Conservation (phyloP, 495 filamentous ascomycete genomes). For the Friedmanniomyces endolithicus region DNA sequence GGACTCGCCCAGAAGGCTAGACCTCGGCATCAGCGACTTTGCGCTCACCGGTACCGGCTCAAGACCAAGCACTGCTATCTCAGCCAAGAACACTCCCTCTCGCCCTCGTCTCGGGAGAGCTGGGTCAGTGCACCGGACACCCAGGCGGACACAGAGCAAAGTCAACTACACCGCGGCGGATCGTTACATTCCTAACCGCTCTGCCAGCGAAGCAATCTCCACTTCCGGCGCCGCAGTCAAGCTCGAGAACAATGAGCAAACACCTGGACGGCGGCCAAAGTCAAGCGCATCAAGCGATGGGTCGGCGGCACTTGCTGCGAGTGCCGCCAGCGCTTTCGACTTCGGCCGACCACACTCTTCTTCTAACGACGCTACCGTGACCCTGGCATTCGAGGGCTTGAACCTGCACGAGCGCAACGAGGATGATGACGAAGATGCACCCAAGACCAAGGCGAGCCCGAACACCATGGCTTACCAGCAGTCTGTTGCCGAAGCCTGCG, state of each 20-base stretch:
- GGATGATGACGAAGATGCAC: slow-evolving; percentile 31
- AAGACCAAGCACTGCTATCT: slow-evolving; percentile 35
- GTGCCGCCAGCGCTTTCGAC: slow-evolving; percentile 52
- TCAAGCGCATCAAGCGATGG: slow-evolving; percentile 49
- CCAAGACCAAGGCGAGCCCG: slow-evolving; percentile 57
- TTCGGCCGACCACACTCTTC: slow-evolving; percentile 38
- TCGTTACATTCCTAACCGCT: slow-evolving; percentile 89
- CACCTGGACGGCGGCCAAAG: slow-evolving; percentile 48
- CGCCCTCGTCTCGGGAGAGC: slow-evolving; percentile 48
- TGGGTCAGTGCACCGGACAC: slow-evolving; percentile 47
- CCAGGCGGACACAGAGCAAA: slow-evolving; percentile 57
- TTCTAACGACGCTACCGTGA: slow-evolving; percentile 59
- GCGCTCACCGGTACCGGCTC: slow-evolving; percentile 66
- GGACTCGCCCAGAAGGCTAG: slow-evolving; percentile 64
- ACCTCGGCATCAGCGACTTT: slow-evolving; percentile 88
- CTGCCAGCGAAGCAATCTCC: slow-evolving; percentile 74
- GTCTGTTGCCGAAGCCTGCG: slow-evolving; percentile 80
- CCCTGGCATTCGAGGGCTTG: slow-evolving; percentile 64
- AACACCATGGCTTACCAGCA: slow-evolving; percentile 86
- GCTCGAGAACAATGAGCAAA: slow-evolving; percentile 37
- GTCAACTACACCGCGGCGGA: slow-evolving; percentile 70
- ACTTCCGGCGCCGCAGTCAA: slow-evolving; percentile 65
- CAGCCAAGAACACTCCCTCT: slow-evolving; percentile 53
- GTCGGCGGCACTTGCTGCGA: slow-evolving; percentile 54
- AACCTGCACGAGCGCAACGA: slow-evolving; percentile 53